phyloP scores from a whole-genome alignment of 2,329 filamentous ascomycete genomes.

The Botrytis sinoallii region DNA sequence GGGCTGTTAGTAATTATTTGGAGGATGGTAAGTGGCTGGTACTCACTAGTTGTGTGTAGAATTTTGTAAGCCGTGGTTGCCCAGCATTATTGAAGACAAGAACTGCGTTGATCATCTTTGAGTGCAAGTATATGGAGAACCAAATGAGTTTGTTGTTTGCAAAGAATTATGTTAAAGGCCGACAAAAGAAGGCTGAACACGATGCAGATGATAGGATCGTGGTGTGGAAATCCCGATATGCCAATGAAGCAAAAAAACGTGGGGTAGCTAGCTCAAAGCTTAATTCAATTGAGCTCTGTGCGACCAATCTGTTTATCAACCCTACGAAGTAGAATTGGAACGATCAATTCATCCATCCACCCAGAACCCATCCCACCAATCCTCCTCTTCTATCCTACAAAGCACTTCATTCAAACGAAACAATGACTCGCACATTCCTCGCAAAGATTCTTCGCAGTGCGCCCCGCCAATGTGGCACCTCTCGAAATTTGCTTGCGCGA shows the following conservation, averaged over 20 bases:
- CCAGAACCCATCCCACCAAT: not conserved
- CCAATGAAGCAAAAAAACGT: constrained; percentile 22
- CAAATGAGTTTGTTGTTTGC: constrained; percentile 7
- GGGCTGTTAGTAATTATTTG: constrained; percentile 21
- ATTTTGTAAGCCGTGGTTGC: constrained; percentile 94
- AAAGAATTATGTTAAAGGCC: not conserved
- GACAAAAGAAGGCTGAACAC: constrained; percentile 13
- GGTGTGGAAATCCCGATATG: not conserved
- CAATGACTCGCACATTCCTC: constrained; percentile 15
- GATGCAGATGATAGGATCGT: not conserved
- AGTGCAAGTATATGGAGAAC: not conserved
- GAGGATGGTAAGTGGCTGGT: not conserved
- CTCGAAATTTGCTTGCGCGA: not conserved
- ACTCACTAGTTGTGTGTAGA: constrained; percentile 90
- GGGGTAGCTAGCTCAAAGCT: constrained; percentile 22
- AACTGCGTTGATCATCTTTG: constrained; percentile 92
- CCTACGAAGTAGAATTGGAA: not conserved
- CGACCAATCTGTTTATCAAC: not conserved
- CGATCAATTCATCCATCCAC: not conserved
- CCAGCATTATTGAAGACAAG: constrained; percentile 98
- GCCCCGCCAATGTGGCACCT: not conserved
- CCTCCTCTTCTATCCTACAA: not conserved
- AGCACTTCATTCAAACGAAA: not conserved
- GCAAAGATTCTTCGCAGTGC: constrained; percentile 9
- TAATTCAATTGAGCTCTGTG: not conserved